Conservation (phyloP, 73 alveolate genomes). For the Stentor coeruleus region DNA sequence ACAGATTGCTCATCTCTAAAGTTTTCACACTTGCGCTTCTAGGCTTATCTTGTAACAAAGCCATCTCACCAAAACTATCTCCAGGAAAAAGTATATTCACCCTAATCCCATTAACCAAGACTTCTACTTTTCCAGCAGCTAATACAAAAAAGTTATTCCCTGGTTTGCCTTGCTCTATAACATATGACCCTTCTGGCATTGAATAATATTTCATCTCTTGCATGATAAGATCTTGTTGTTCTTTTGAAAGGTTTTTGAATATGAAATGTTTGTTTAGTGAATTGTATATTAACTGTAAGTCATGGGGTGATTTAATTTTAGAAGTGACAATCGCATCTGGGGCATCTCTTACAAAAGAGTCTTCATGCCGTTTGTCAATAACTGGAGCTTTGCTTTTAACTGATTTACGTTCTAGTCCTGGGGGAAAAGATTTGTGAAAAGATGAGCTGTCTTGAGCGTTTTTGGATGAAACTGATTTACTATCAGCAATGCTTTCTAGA, state of each 20-base stretch:
- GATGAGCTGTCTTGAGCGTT: too few relatives aligned
- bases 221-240: background rate
- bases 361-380: background rate
- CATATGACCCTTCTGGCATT: background rate
- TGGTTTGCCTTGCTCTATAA: constrained; percentile 32
- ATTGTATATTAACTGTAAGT: background rate
- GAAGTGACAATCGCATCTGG: background rate
- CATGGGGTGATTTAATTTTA: background rate
- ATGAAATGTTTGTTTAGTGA: constrained; percentile 10
- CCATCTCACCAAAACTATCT: constrained; percentile 91
- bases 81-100: constrained; percentile 51
- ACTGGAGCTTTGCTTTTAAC: background rate
- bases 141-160: constrained; percentile 34
- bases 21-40: constrained; percentile 89
- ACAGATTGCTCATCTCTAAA: constrained; percentile 59
- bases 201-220: background rate
- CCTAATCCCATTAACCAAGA: constrained; percentile 33
- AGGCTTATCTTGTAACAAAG: constrained; percentile 81
- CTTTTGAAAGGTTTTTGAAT: background rate
- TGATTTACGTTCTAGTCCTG: too few relatives aligned
- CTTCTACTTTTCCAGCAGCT: constrained; percentile 35
- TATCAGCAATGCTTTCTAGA: too few relatives aligned
- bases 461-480: too few relatives aligned
- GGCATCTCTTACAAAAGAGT: background rate
- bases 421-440: too few relatives aligned